Conservation (phyloP, 345 rosid genomes). For the Citrus sp. region DNA sequence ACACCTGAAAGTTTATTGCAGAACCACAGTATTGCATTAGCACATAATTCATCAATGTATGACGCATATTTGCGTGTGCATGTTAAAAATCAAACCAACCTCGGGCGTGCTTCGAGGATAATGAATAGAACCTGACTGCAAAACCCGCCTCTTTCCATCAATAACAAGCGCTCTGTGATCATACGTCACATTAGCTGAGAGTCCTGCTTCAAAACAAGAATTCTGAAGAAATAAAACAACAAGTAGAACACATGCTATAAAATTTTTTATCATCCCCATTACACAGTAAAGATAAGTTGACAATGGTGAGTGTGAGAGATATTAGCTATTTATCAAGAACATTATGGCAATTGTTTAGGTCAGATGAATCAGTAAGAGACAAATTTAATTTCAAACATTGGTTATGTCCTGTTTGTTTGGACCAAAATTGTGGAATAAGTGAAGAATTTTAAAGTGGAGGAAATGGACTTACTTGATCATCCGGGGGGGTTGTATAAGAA, state of each 20-base stretch:
- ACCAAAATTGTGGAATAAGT: not conserved
- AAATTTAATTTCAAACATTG: not conserved
- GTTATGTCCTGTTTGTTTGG: not conserved
- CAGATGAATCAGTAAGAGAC: not conserved
- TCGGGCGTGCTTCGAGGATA: slow-evolving; percentile 26
- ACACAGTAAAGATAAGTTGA: not conserved
- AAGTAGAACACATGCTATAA: slow-evolving; percentile 14
- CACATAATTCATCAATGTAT: no score
- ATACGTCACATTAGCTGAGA: slow-evolving; percentile 38
- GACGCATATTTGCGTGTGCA: no score
- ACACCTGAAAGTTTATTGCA: no score
- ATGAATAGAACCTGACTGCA: slow-evolving; percentile 67
- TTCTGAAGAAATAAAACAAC: slow-evolving; percentile 22
- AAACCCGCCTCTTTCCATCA: slow-evolving; percentile 54
- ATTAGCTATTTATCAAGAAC: not conserved
- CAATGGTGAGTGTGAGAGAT: not conserved
- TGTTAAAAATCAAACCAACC: no score
- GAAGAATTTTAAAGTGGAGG: not conserved
- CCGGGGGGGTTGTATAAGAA: not conserved
- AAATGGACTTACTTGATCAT: not conserved
- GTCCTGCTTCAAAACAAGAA: slow-evolving; percentile 21
- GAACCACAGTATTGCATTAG: no score
- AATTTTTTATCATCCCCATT: slow-evolving; percentile 19
- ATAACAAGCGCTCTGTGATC: slow-evolving; percentile 58
- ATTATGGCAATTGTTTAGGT: not conserved